A percentile compares a stretch with the other conserved stretches of the same genome.
Evolutionary conservation across 352 stramenopile genomes (phyloP).

Genomic region (Discostella stelligera): DNA sequence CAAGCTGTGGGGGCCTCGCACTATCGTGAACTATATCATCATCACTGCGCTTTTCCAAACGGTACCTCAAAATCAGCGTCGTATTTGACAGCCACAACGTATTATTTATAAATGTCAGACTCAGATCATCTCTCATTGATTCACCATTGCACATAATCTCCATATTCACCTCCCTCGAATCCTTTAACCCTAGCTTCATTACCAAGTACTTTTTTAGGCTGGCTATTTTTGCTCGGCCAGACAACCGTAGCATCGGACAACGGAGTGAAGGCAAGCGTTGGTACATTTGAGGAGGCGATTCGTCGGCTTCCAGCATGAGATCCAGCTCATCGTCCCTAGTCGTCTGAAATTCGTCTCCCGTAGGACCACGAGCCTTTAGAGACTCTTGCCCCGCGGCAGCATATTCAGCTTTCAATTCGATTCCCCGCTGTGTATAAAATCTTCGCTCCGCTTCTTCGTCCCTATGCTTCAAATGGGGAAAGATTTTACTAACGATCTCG

Average conservation of each 20-base stretch:
- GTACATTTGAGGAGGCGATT: slow-evolving; percentile 9
- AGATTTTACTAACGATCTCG: slow-evolving; percentile 67
- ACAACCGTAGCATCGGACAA: slow-evolving; percentile 47
- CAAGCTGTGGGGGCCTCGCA: no score
- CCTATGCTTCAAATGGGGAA: slow-evolving; percentile 45
- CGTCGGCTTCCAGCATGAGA: slow-evolving; percentile 29
- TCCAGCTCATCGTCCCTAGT: slow-evolving; percentile 27
- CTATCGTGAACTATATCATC: not conserved
- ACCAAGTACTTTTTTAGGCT: slow-evolving; percentile 68
- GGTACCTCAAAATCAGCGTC: slow-evolving; percentile 39
- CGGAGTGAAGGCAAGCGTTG: slow-evolving; percentile 35
- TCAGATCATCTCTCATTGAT: slow-evolving; percentile 57
- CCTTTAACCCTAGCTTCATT: slow-evolving; percentile 45
- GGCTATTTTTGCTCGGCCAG: slow-evolving; percentile 53
- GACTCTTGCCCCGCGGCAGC: not conserved
- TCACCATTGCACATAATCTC: slow-evolving; percentile 58
- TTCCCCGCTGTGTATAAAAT: slow-evolving; percentile 55
- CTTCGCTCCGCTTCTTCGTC: slow-evolving; percentile 50
- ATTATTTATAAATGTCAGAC: slow-evolving; percentile 57
- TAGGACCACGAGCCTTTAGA: not conserved
- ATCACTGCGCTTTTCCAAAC: slow-evolving; percentile 14
- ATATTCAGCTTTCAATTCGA: slow-evolving; percentile 55
- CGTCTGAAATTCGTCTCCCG: not conserved
- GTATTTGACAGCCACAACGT: slow-evolving; percentile 47
- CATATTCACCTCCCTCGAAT: slow-evolving; percentile 38